A percentile compares a stretch with the other conserved stretches of the same genome.
phyloP scores from a whole-genome alignment of 2,329 filamentous ascomycete genomes.

The Alternaria incomplexa region DNA sequence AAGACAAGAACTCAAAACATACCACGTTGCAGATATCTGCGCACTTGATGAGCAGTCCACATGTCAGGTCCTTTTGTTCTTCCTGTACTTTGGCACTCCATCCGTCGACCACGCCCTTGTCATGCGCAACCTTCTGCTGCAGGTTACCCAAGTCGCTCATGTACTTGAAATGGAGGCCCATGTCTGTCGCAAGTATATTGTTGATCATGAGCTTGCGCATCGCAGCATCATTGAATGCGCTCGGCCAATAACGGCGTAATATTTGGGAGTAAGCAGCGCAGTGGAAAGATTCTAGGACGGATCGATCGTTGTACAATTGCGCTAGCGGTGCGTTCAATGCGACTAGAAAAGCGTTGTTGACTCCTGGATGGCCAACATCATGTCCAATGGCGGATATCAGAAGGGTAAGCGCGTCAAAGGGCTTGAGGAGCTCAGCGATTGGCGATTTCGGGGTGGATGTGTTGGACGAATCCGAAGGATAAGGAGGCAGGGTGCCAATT shows the following conservation, averaged over 20 bases:
- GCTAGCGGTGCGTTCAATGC: conserved; percentile 91
- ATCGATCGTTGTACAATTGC: conserved; percentile 95
- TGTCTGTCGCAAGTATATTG: conserved; percentile 96
- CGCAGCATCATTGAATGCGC: conserved; percentile 75
- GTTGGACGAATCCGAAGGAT: conserved; percentile 53
- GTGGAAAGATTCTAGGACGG: conserved; percentile 95
- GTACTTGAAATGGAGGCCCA: conserved; percentile 96
- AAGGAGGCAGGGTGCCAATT: conserved; percentile 76
- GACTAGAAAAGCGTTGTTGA: conserved; percentile 96
- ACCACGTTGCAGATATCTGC: conserved; percentile 99
- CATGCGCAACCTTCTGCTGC: conserved; percentile 76
- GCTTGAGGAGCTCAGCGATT: conserved; percentile 76
- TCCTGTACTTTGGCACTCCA: conserved; percentile 81
- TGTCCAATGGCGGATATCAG: conserved; percentile 97
- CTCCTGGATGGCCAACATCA: conserved; percentile 95
- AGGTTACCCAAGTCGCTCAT: conserved; percentile 86
- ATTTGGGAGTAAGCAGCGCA: conserved; percentile 98
- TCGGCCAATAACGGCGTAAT: conserved; percentile 87
- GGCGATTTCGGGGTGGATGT: conserved; percentile 60
- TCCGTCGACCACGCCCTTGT: conserved; percentile 66
- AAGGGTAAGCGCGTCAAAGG: conserved; percentile 86
- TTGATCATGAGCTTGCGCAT: conserved; percentile 94
- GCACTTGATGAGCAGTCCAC: conserved; percentile 93
- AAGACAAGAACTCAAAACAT: conserved; percentile 53
- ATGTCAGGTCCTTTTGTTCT: conserved; percentile 80